Percentiles rank a stretch among this genome's conserved stretches.
phyloP scores from a whole-genome alignment of 352 stramenopile species.

The Pythium aquatile region DNA sequence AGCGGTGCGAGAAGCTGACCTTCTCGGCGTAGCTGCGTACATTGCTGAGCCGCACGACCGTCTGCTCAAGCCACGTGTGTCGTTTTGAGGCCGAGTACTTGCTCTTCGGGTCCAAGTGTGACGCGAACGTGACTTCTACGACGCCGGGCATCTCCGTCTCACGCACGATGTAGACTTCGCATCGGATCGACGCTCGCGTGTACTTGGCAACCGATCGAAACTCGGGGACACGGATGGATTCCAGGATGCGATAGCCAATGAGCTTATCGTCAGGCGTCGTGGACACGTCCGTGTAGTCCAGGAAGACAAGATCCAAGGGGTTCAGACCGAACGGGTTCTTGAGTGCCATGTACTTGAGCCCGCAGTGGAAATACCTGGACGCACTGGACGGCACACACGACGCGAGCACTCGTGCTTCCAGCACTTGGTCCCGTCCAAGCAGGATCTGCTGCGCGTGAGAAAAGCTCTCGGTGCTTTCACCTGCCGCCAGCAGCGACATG shows the following conservation, averaged over 20 bases:
- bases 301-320: slow-evolving; percentile 70
- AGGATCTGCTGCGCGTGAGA: slow-evolving; percentile 58
- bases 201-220: slow-evolving; percentile 54
- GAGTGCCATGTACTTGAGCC: slow-evolving; percentile 79
- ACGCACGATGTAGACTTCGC: slow-evolving; percentile 77
- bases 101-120: slow-evolving; percentile 79
- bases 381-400: slow-evolving; percentile 55
- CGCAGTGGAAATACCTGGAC: slow-evolving; percentile 76
- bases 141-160: slow-evolving; percentile 65
- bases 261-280: slow-evolving; percentile 59
- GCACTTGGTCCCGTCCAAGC: slow-evolving; percentile 54
- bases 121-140: slow-evolving; percentile 83
- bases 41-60: slow-evolving; percentile 50
- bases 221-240: slow-evolving; percentile 79
- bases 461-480: slow-evolving; percentile 58
- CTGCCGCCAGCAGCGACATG: slow-evolving; percentile 65
- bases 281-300: slow-evolving; percentile 83
- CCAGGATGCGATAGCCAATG: slow-evolving; percentile 72
- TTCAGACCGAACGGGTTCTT: slow-evolving; percentile 75
- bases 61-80: slow-evolving; percentile 61
- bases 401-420: slow-evolving; percentile 65
- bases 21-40: slow-evolving; percentile 67
- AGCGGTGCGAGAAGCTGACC: slow-evolving; percentile 58
- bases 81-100: slow-evolving; percentile 60
- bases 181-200: slow-evolving; percentile 69